Base-by-base conservation (phyloP, 2,329 filamentous ascomycete species). In the Fusarium chaquense region DNA sequence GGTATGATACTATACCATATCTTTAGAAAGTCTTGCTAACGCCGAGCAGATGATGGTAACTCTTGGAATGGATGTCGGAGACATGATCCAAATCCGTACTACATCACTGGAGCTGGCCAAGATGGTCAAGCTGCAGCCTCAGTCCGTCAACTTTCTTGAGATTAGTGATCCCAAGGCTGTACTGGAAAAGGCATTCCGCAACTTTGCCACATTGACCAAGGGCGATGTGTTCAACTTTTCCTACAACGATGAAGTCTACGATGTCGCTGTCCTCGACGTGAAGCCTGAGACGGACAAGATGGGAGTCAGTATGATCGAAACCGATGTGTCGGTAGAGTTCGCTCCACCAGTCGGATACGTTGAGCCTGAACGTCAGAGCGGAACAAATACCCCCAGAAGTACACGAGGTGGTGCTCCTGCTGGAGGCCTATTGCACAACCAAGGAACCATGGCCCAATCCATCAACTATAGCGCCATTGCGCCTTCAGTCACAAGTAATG, bases 81-180 rank as follows among this genome's bases (percentile, higher is more conserved):
- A 99, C 76, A 90, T 99, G 75, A 87, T 99, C 5, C 94, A 99
- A 82, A 90, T 98, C 80, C 97, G 97, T 81, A 97, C 93, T 11
- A 98, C 96, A 3, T 95, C 97, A 43, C 87, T 99, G 18, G 93
- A 94, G 52, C 90, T 95, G 1, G 96, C 96, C 35, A 91, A 90
- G 69, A 91, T 97, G 80, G 97, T 99, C 83, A 99, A 99, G 82
- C 88, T 99, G 11, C 95, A 99, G 82, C 93, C 96, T 0, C 96
- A 99, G 81, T 94, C 93, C 24, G 90, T 92, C 54, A 92, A 91
- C 74, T 99, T 99, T 81, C 91, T 99, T 69, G 95, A 98, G 46
- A 98, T 99, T 78, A 95, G 92, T 75, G 96, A 99, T 76, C 96
- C 96, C 24, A 98, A 97, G 82, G 96, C 96, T 41, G 96, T 99